phyloP scores from a whole-genome alignment of 176 grass and related monocot species.

The Luzula sylvatica region DNA sequence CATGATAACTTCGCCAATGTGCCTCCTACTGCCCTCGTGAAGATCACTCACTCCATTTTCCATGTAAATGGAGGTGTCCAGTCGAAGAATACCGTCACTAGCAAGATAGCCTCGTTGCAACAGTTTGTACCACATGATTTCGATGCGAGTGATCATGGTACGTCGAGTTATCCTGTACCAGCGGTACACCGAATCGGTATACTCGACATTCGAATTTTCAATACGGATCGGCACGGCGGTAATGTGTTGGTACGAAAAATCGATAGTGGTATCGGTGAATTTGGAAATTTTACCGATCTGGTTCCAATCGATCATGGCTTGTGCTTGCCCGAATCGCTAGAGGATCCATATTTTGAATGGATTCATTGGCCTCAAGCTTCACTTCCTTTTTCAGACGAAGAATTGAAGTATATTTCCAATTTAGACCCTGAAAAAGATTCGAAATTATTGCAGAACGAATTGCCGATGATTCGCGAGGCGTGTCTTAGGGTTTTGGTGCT shows the following conservation, averaged over 20 bases:
- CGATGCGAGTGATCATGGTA: slow-evolving; percentile 66
- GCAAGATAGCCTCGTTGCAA: slow-evolving; percentile 82
- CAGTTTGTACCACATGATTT: slow-evolving; percentile 73
- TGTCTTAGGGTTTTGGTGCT: slow-evolving; percentile 75
- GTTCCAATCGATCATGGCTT: slow-evolving; percentile 88
- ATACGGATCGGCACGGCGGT: slow-evolving; percentile 68
- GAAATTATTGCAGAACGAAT: slow-evolving; percentile 60
- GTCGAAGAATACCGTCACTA: slow-evolving; percentile 11
- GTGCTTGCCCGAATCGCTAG: slow-evolving; percentile 72
- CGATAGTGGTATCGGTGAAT: slow-evolving; percentile 33
- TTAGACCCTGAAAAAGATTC: slow-evolving; percentile 71
- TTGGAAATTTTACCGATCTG: slow-evolving; percentile 46
- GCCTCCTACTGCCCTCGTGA: slow-evolving; percentile 58
- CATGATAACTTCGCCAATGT: slow-evolving; percentile 75
- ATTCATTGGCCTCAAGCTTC: slow-evolving; percentile 89
- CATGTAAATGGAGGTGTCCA: slow-evolving; percentile 44
- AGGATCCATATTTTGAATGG: slow-evolving; percentile 99
- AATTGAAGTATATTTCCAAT: slow-evolving; percentile 60
- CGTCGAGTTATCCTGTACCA: slow-evolving; percentile 54
- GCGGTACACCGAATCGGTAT: slow-evolving; percentile 76
- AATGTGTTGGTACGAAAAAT: slow-evolving; percentile 72
- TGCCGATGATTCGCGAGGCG: slow-evolving; percentile 84
- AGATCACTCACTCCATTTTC: slow-evolving; percentile 73
- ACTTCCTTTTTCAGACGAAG: slow-evolving; percentile 68
- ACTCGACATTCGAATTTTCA: slow-evolving; percentile 76